Evolutionary conservation across 2,329 filamentous ascomycete genomes (phyloP), one percentile per base, ranked within the genome.

Genomic region (Trichoderma oligosporum): DNA sequence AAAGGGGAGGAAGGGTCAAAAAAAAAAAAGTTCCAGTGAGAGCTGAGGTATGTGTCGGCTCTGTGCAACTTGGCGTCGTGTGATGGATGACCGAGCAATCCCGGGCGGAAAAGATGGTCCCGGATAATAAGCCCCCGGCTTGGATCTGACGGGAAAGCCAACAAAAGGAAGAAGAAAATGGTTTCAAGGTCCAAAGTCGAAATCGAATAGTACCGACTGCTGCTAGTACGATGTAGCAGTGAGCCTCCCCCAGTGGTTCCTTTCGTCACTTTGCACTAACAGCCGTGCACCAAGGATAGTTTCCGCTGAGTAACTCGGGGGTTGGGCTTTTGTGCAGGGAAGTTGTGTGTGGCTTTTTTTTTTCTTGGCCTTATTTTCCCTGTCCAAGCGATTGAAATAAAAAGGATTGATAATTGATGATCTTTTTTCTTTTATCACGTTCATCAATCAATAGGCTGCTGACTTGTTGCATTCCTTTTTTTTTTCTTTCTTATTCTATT

Each of bases 31-130:
- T 35, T 47, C 38, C 57, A 57, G 20, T 18, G 36, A 29, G 41
- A 48, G 46, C 39, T 46, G 55, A 57, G 52, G 61, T 63, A 62
- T 63, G 60, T 62, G 62, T 62, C 60, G 61, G 61, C 64, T 62
- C 66, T 69, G 67, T 69, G 67, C 68, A 68, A 69, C 66, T 67
- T 65, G 48, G 49, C 65, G 65, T 68, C 66, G 66, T 68, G 66
- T 68, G 66, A 68, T 68, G 67, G 68, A 66, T 66, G 44, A 51
- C 65, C 62, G 63, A 66, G 59, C 46, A 60, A 65, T 61, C 31
- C 35, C 52, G 52, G 57, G 51, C 38, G 52, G 44, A 57, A 57
- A 44, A 31, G 57, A 44, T 36, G 53, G 42, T 42, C 29, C 57
- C 57, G 57, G 51, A 52, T 42, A 51, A 20, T 57, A 36, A n/a